Percentiles rank a stretch among this genome's conserved stretches.
phyloP scores from a whole-genome alignment of 352 stramenopile species.

The Peronospora farinosa region DNA sequence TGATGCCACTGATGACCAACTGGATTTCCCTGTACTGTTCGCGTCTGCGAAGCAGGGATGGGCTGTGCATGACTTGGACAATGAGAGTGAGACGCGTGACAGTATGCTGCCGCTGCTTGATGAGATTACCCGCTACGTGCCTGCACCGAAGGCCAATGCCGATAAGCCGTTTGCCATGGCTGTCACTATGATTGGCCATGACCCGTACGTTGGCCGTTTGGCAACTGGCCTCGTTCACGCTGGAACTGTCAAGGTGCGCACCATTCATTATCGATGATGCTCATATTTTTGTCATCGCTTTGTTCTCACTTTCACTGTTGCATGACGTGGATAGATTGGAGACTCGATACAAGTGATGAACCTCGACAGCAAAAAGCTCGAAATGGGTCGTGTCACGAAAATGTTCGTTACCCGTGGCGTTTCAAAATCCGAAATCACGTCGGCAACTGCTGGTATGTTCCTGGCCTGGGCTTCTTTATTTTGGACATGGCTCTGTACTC shows the following conservation, averaged over 20 bases:
- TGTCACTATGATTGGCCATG: conserved; percentile 94
- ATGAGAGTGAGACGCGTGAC: conserved; percentile 44
- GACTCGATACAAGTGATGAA: conserved; percentile 89
- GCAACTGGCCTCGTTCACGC: conserved; percentile 93
- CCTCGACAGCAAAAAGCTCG: conserved; percentile 74
- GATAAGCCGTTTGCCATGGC: conserved; percentile 90
- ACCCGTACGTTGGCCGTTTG: conserved; percentile 96
- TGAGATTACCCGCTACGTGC: conserved; percentile 92
- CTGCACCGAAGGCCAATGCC: conserved; percentile 78
- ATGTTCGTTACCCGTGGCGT: conserved; percentile 82
- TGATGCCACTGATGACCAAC: conserved; percentile 90
- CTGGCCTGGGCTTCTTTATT: neutral
- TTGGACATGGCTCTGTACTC: conserved; percentile 1
- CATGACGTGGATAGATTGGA: conserved; percentile 39
- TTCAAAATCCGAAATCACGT: conserved; percentile 77
- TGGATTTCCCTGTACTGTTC: conserved; percentile 96
- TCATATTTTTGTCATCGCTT: neutral
- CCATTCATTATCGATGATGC: neutral
- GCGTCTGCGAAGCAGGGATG: conserved; percentile 94
- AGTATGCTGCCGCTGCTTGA: conserved; percentile 96
- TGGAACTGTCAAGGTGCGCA: conserved; percentile 74
- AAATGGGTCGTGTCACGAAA: conserved; percentile 80
- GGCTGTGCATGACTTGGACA: conserved; percentile 88
- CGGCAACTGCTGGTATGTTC: conserved; percentile 69
- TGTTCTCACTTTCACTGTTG: conserved; percentile 7